These are phyloP conservation scores for Scheffersomyces stambukii DNA, from an alignment of 1,139 yeast genomes.

Conservation along the genomic window DNA sequence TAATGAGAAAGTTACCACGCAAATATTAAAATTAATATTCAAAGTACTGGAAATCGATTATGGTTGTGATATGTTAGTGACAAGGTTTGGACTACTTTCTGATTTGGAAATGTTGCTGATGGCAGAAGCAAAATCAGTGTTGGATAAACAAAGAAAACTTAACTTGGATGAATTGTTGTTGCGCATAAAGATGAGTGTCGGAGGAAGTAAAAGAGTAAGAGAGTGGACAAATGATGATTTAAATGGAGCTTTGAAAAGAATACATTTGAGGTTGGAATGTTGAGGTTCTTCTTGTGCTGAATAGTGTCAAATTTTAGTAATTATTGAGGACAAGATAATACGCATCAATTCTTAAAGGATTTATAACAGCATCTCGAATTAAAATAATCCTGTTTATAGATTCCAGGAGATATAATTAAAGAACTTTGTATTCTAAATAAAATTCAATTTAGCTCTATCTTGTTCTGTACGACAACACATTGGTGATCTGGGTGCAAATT, in stretches of 20 bases:
- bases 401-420: too few relatives aligned
- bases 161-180: slow-evolving; percentile 44
- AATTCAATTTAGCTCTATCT: too few relatives aligned
- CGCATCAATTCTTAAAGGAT: too few relatives aligned
- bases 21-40: slow-evolving; percentile 42
- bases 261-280: slow-evolving; percentile 16
- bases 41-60: slow-evolving; percentile 51
- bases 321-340: too few relatives aligned
- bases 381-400: too few relatives aligned
- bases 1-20: slow-evolving; percentile 32
- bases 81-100: slow-evolving; percentile 59
- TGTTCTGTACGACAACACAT: too few relatives aligned
- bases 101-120: slow-evolving; percentile 40
- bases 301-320: too few relatives aligned
- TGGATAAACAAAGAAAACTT: slow-evolving; percentile 33
- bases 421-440: too few relatives aligned
- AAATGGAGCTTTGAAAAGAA: slow-evolving; percentile 39
- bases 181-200: slow-evolving; percentile 40
- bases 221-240: slow-evolving; percentile 61
- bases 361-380: too few relatives aligned
- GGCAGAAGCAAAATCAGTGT: slow-evolving; percentile 13
- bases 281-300: background rate
- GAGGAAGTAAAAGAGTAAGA: slow-evolving; percentile 48
- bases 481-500: too few relatives aligned
- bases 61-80: slow-evolving; percentile 59